Evolutionary conservation across 176 grass and related monocot genomes (phyloP), one percentile per base, ranked within the genome.

Genomic region (Eragrostis curvula): DNA sequence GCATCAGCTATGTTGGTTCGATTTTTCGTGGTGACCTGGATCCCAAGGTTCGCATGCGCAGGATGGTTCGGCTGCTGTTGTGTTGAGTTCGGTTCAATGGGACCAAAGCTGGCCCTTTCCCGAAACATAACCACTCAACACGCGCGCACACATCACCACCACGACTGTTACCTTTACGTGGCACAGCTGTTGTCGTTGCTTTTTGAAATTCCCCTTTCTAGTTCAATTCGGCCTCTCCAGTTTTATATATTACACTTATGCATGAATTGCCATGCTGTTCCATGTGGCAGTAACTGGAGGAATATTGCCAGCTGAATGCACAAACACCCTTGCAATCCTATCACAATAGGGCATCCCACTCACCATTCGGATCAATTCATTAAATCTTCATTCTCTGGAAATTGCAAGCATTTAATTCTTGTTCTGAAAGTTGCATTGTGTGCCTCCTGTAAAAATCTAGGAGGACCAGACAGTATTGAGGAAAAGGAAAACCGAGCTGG

Each of bases 401-500:
- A 43, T 11, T 24, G 46, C 1, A 41, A 52, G 0, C 1, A 59
- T 27, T 25, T 24, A 25, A 65, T 61, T 28, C 59, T 24, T 30
- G 23, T 52, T 39, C 41, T 74, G 29, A 74, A 76, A 81, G 32
- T 83, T 3, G 8, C 43, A 25, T 50, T 83, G 47, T 88, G 53
- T 58, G 12, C 60, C 81, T 78, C 21, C 50, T 88, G 46, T 46
- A 76, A 68, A 68, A 36, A 75, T 85, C 9, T 85, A 98, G 96
- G 82, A 89, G 59, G 96, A 98, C 79, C 88, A 89, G 50, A 89
- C 93, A 53, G 40, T 89, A 10, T 71, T 98, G 45, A 81, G 77
- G 78, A 93, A 89, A 87, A 93, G 96, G 74, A 95, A 98, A 87
- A 98, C 96, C 9, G 96, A 98, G 81, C 28, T 98, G 79, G 96